Base-by-base conservation (phyloP, 2,329 filamentous ascomycete species). In the Tolypocladium nubicola region DNA sequence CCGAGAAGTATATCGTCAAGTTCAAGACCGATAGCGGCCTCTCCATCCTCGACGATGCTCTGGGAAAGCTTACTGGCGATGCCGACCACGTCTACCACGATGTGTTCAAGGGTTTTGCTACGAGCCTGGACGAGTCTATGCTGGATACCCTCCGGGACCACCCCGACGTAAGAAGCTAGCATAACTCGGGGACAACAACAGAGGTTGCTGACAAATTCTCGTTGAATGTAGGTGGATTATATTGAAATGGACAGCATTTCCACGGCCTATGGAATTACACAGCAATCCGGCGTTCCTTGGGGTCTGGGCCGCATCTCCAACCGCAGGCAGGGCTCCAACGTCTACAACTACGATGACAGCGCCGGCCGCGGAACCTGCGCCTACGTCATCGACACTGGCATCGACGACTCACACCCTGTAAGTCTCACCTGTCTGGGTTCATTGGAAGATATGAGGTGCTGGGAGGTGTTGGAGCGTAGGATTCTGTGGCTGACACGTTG, bases 371-470 rank as follows among this genome's bases (percentile, higher is more conserved):
- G 68, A 19, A 70, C 70, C 5, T 75, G 68, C 23, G 70, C 69
- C 26, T 77, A 77, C 60, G 68, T 76, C 33, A 69, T 77, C 47
- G 75, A 77, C 63, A 72, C 73, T 8, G 74, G 75, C 11, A 71
- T 75, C 57, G 64, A 62, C 37, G 38, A 63, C 4, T 61, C 62
- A 6, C 71, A 73, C 60, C 58, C 61, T 10, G 71, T 65, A 69
- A 47, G 73, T 70, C 19, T 55, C 11, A 6, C 11, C 26, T 7
- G 5, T 23, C 13, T 1, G 5, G 16, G 3, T 19, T 3, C 4
- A 9, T 23, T 16, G 5, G 26, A 33, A 1, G 6, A 14, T 13
- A 14, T 11, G 49, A 47, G 23, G 11, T 16, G 10, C 13, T 19
- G 7, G 26, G 2, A 26, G 19, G 10, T 19, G 14, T 39, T 3